Evolutionary conservation across 345 rosid genomes (phyloP), one percentile per base, ranked within the genome.

Genomic region (Psidium guajava): DNA sequence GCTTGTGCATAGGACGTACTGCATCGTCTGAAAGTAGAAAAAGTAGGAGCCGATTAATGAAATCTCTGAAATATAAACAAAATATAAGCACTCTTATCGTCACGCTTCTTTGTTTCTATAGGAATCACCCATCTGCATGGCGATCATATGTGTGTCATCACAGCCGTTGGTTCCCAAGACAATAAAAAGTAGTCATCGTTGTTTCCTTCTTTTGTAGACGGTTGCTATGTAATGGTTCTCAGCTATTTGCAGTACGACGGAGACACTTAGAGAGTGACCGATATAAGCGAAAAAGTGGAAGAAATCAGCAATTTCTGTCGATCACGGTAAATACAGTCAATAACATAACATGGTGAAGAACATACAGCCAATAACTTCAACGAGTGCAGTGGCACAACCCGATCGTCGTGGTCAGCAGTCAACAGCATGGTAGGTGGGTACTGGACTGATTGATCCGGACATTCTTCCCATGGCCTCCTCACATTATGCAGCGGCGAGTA

Each of bases 341-440:
- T 7, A 16, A 20, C 77, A 28, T 28, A 32, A 21, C 77, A 28
- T 28, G 12, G 32, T 7, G 69, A 7, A 28, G 44, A 55, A 91
- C 98, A 88, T 87, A 95, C 99, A 85, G 98, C 99, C 88, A 95
- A 91, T 85, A 95, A 86, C 88, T 97, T 97, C 85, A 95, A 89
- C 0, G 99, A 91, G 87, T 97, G 99, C 81, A 94, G 89, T 22
- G 99, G 98, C 81, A 97, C 98, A 28, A 97, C 95, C 52, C 98
- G 92, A 86, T 97, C 98, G 57, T 97, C 99, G 14, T 97, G 99
- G 89, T 97, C 99, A 53, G 99, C 99, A 8, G 98, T 97, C 90
- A 97, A 90, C 51, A 97, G 89, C 98, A 97, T 93, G 55, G 98
- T 97, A 28, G 99, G 54, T 42, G 99, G 98, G 84, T 96, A 97